Evolutionary conservation across 345 rosid genomes (phyloP), one percentile per base, ranked within the genome.

Genomic region (Hibiscus mutabilis): DNA sequence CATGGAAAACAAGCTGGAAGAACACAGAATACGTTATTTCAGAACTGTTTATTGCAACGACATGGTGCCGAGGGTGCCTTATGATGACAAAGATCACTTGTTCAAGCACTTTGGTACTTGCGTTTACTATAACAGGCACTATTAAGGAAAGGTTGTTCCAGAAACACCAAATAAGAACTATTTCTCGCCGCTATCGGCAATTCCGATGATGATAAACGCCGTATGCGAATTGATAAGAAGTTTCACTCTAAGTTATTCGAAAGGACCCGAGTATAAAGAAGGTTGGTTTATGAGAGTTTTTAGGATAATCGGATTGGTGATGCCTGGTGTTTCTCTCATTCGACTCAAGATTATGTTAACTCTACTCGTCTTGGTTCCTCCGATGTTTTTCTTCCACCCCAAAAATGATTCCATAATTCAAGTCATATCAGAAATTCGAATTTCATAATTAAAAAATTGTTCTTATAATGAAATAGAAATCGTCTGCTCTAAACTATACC

Each of bases 81-180:
- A 80, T 27, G 91, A 89, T 51, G 83, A 86, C 31, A 66, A 76
- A 6, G 85, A 84, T 24, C 75, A 89, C 42, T 74, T 87, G 91
- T 89, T 88, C 83, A 88, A 88, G 85, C 96, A 91, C 77, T 89
- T 91, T 21, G 95, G 96, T 35, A 79, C 80, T 0, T 89, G 96
- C 52, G 53, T 84, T 35, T 80, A 78, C 89, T 85, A 76, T 60
- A 75, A 89, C 69, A 78, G 83, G 27, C 60, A 66, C 29, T 88
- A 88, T 68, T 18, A 74, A 60, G 77, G 76, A 31, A 77, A 83
- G 87, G 25, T 62, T 62, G 49, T 62, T 10, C 25, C 27, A 11
- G 51, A 37, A 63, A 0, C 3, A 11, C 67, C 67, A 19, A 63
- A 63, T n/a, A 37, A 63, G 49, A 63, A 63, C 27, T 63, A 63